These are phyloP conservation scores for Wickerhamiella qilinensis DNA, from an alignment of 805 yeast species.

Conservation along the genomic window DNA sequence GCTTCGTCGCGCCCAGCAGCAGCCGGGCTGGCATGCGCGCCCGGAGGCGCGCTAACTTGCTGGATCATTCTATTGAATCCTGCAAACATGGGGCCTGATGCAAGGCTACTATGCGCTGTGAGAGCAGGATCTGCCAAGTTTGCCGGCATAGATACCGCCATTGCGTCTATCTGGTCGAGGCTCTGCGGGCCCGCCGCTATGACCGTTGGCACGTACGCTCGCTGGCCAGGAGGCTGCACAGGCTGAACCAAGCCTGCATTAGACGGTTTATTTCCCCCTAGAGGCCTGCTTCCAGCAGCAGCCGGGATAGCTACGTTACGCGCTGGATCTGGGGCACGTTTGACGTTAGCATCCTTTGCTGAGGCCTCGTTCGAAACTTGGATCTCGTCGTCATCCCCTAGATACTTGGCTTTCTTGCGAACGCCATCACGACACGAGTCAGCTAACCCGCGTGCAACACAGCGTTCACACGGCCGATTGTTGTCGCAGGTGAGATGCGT, in stretches of 20 bases:
- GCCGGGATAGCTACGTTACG: not conserved
- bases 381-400: constrained; percentile 30
- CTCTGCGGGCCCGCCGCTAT: not conserved
- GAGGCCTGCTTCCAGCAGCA: not conserved
- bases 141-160: too few relatives aligned
- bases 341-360: not conserved
- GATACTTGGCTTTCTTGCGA: constrained; percentile 68
- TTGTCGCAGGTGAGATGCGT: constrained; percentile 89
- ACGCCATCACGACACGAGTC: constrained; percentile 78
- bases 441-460: constrained; percentile 51
- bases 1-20: not conserved
- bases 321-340: too few relatives aligned
- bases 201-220: not conserved
- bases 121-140: too few relatives aligned
- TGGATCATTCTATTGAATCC: too few relatives aligned
- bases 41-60: too few relatives aligned
- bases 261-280: not conserved
- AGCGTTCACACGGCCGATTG: constrained; percentile 66
- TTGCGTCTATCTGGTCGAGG: not conserved
- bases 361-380: not conserved
- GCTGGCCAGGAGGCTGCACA: not conserved
- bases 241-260: not conserved
- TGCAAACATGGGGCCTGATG: not conserved
- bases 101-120: not conserved
- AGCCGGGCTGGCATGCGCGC: too few relatives aligned